Evolutionary conservation across 75 land plant species (phyloP), one percentile per base, ranked within the genome.

Genomic region (Sequoiadendron giganteum): DNA sequence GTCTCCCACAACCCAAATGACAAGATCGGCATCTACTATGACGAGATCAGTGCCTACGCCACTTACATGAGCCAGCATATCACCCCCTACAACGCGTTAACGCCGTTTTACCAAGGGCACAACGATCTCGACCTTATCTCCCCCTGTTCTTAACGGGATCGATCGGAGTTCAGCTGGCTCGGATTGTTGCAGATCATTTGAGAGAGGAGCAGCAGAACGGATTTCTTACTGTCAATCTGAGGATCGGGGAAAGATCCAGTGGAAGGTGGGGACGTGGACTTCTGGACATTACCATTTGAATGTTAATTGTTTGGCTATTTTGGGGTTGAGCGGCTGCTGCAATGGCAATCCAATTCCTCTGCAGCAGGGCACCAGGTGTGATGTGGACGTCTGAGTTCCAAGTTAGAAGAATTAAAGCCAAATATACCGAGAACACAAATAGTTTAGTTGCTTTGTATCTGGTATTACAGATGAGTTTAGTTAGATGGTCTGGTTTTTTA

Each of bases 211-310:
- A 88, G 82, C 68, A 54, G 15, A 76, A 75, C 2, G 93, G 93
- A 18, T 83, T 76, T 83, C 15, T 91, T 43, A 52, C 83, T 1
- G 56, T 94, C 61, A 87, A 49, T 52, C 45, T 94, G 19, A 90
- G 84, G 83, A 42, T 90, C 10, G 88, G 79, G 15, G 95, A 4
- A 43, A 43, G 78, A 32, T 93, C 0, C 25, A 91, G 18, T 94
- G 95, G 95, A 94, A 93, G 82, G 92, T 93, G 2, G 95, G 94
- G 10, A 88, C 86, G 1, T 94, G 94, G 95, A 92, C 90, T 32
- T 94, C 94, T 28, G 90, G 93, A 0, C 32, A 48, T 38, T 93
- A 94, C 58, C 81, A 86, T 61, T 32, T 94, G 49, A 87, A 90
- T 56, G 94, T 94, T 1, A 76, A 92, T 21, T 94, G 95, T 58